phyloP scores from a whole-genome alignment of 2,329 filamentous ascomycete genomes.

The Alternaria longipes region DNA sequence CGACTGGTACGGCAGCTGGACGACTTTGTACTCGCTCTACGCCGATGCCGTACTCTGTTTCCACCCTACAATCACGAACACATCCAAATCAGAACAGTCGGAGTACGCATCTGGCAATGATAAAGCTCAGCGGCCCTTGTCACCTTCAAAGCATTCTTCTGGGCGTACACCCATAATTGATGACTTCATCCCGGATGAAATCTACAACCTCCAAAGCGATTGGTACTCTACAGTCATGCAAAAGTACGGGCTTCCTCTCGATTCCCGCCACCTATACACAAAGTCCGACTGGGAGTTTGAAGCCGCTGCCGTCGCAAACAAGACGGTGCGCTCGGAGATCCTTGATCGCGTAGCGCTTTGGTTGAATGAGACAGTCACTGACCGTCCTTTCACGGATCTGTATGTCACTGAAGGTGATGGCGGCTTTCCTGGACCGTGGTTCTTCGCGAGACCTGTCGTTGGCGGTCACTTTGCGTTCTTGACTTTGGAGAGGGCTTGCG shows the following conservation, averaged over 20 bases:
- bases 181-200: conserved; percentile 74
- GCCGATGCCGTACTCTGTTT: conserved; percentile 83
- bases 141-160: conserved; percentile 16
- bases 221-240: conserved; percentile 85
- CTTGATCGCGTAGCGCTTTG: conserved; percentile 77
- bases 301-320: conserved; percentile 79
- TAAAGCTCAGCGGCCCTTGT: conserved; percentile 33
- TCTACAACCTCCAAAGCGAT: conserved; percentile 81
- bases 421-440: conserved; percentile 76
- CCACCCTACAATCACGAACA: conserved; percentile 64
- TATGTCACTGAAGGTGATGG: conserved; percentile 82
- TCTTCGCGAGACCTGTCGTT: conserved; percentile 84
- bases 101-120: conserved; percentile 18
- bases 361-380: conserved; percentile 83
- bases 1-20: conserved; percentile 82
- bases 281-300: conserved; percentile 95
- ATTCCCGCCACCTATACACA: conserved; percentile 82
- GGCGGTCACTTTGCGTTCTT: conserved; percentile 88
- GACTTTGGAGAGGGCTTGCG: conserved; percentile 81
- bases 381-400: conserved; percentile 81
- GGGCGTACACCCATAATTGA: conserved; percentile 44
- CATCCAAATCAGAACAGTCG: conserved; percentile 7
- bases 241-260: conserved; percentile 82
- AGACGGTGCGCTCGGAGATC: conserved; percentile 73
- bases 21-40: conserved; percentile 86